These are phyloP conservation scores for Leptographium flavum DNA, from an alignment of 2,329 filamentous ascomycete genomes.

Conservation along the genomic window DNA sequence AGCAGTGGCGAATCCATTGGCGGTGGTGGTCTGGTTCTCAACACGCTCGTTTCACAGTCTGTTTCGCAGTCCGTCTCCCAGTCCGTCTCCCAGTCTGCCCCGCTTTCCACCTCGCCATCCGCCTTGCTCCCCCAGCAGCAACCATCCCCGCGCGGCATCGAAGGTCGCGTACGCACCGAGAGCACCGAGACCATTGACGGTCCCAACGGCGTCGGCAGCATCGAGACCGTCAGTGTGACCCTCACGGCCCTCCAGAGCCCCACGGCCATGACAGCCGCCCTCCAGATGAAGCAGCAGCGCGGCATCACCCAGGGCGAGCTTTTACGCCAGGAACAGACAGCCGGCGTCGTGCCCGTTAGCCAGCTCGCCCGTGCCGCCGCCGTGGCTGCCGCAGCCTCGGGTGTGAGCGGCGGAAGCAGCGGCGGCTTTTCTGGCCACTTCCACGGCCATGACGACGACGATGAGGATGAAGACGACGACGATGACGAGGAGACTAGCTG, in stretches of 20 bases:
- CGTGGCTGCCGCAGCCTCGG: slow-evolving; percentile 15
- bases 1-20: slow-evolving; percentile 8
- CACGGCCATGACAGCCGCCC: slow-evolving; percentile 17
- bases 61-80: background rate
- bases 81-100: slow-evolving; percentile 3
- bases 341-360: slow-evolving; percentile 59
- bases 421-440: slow-evolving; percentile 1
- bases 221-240: slow-evolving; percentile 68
- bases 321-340: slow-evolving; percentile 72
- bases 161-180: slow-evolving; percentile 54
- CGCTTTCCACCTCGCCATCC: slow-evolving; percentile 7
- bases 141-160: slow-evolving; percentile 27
- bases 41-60: background rate
- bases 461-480: slow-evolving; percentile 3
- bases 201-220: slow-evolving; percentile 61
- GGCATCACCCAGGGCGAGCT: slow-evolving; percentile 74
- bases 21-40: background rate
- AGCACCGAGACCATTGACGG: slow-evolving; percentile 70
- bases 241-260: slow-evolving; percentile 53
- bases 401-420: slow-evolving; percentile 6
- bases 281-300: slow-evolving; percentile 16
- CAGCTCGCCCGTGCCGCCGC: slow-evolving; percentile 36
- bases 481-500: background rate
- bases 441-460: slow-evolving; percentile 1
- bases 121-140: slow-evolving; percentile 4